phyloP scores from a whole-genome alignment of 2,329 filamentous ascomycete species.

The Colletotrichum sansevieriae region DNA sequence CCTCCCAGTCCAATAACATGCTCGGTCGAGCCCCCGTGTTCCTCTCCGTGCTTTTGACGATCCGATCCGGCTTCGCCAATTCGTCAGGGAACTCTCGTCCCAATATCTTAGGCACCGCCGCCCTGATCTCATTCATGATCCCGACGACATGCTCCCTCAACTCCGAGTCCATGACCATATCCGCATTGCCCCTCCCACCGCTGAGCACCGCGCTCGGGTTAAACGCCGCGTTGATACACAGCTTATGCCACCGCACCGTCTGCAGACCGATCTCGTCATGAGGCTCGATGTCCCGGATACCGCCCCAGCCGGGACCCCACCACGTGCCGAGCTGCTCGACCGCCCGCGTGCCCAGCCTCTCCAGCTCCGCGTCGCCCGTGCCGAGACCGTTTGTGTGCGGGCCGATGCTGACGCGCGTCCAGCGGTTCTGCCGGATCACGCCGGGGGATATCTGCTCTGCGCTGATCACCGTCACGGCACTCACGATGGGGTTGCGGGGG shows the following conservation, averaged over 20 bases:
- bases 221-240: conserved; percentile 82
- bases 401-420: conserved; percentile 79
- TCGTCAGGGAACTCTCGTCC: conserved; percentile 70
- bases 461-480: conserved; percentile 77
- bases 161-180: conserved; percentile 75
- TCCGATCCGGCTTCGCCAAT: conserved; percentile 73
- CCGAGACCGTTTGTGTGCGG: conserved; percentile 69
- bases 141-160: conserved; percentile 71
- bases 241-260: conserved; percentile 80
- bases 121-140: conserved; percentile 78
- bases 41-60: conserved; percentile 72
- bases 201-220: conserved; percentile 79
- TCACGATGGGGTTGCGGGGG: conserved; percentile 70
- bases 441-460: conserved; percentile 75
- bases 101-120: conserved; percentile 72
- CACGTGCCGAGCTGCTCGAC: conserved; percentile 64
- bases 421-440: conserved; percentile 76
- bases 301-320: conserved; percentile 65
- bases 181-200: conserved; percentile 73
- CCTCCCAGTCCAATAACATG: conserved; percentile 80
- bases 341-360: conserved; percentile 53
- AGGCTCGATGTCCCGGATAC: conserved; percentile 74
- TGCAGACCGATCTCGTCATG: conserved; percentile 77
- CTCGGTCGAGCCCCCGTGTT: conserved; percentile 75
- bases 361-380: conserved; percentile 50